A percentile compares a stretch with the other conserved stretches of the same genome.
These are phyloP conservation scores for Umbelopsis vinacea DNA, from an alignment of 192 early-diverging fungal genomes.

Conservation along the genomic window DNA sequence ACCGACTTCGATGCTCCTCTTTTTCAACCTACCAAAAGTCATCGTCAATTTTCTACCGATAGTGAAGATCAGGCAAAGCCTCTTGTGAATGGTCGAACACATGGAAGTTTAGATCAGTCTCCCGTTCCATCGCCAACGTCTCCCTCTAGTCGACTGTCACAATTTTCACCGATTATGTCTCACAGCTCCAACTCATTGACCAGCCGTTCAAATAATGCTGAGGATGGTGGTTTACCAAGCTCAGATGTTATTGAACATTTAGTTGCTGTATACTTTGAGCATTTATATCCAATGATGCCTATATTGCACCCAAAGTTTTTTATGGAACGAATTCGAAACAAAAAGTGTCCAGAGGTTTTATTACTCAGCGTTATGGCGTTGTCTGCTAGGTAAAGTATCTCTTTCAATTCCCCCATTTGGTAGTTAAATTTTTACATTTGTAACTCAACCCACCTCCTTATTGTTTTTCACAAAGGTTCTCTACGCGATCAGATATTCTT, in stretches of 20 bases:
- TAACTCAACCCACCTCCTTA: background rate
- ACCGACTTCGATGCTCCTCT: background rate
- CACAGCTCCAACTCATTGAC: conserved; percentile 14
- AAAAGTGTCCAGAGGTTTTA: conserved; percentile 50
- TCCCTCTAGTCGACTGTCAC: background rate
- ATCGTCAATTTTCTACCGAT: conserved; percentile 25
- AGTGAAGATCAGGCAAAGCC: conserved; percentile 19
- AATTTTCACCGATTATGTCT: conserved; percentile 6
- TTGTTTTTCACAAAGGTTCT: conserved; percentile 40
- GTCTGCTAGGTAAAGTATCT: conserved; percentile 45
- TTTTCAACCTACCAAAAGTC: conserved; percentile 23
- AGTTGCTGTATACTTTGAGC: conserved; percentile 49
- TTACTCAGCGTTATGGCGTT: conserved; percentile 50
- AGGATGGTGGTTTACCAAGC: conserved; percentile 35
- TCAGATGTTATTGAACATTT: conserved; percentile 56
- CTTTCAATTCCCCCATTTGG: background rate
- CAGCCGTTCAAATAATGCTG: background rate
- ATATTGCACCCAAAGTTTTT: conserved; percentile 56
- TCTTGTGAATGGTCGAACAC: background rate
- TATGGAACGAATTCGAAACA: conserved; percentile 44
- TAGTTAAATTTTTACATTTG: background rate
- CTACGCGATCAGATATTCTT: conserved; percentile 47
- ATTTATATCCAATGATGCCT: conserved; percentile 47
- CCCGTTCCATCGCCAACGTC: background rate
- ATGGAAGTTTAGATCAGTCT: conserved; percentile 2